Evolutionary conservation across 2,329 filamentous ascomycete genomes (phyloP).

Genomic region (Botrytis medusae): DNA sequence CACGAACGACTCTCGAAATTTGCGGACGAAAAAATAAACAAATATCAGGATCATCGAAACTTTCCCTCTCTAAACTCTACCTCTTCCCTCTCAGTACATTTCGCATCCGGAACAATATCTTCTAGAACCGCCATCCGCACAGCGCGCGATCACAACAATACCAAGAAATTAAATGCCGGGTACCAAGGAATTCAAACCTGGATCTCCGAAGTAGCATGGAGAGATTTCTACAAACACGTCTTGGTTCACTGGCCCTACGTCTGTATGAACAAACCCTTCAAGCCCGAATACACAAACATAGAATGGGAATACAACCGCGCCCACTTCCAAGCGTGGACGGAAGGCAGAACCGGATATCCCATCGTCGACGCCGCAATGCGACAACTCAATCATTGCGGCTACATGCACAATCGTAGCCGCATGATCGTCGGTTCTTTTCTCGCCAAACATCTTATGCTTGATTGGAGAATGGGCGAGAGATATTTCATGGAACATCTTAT

Average conservation of each 20-base stretch:
- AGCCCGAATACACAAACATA: constrained; percentile 80
- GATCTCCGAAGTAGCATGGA: constrained; percentile 83
- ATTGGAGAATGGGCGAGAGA: constrained; percentile 79
- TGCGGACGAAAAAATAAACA: constrained; percentile 59
- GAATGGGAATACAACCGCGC: constrained; percentile 74
- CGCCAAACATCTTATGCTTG: constrained; percentile 74
- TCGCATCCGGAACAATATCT: constrained; percentile 67
- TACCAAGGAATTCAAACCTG: constrained; percentile 66
- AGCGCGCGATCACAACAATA: constrained; percentile 62
- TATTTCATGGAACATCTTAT: constrained; percentile 74
- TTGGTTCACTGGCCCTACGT: constrained; percentile 82
- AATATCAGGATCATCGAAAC: constrained; percentile 66
- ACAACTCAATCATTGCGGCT: constrained; percentile 66
- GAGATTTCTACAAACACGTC: constrained; percentile 87
- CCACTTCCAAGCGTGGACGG: constrained; percentile 71
- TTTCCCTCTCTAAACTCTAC: constrained; percentile 63
- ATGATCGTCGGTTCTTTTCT: constrained; percentile 85
- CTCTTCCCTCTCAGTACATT: constrained; percentile 69
- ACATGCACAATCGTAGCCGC: constrained; percentile 82
- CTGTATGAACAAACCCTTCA: constrained; percentile 77
- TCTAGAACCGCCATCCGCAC: constrained; percentile 64
- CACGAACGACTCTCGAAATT: constrained; percentile 64
- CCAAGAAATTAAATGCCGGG: constrained; percentile 65
- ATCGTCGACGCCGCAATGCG: constrained; percentile 87
- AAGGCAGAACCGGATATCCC: constrained; percentile 75